phyloP scores from a whole-genome alignment of 148 eudicot species.

The Pouteria glomerata region DNA sequence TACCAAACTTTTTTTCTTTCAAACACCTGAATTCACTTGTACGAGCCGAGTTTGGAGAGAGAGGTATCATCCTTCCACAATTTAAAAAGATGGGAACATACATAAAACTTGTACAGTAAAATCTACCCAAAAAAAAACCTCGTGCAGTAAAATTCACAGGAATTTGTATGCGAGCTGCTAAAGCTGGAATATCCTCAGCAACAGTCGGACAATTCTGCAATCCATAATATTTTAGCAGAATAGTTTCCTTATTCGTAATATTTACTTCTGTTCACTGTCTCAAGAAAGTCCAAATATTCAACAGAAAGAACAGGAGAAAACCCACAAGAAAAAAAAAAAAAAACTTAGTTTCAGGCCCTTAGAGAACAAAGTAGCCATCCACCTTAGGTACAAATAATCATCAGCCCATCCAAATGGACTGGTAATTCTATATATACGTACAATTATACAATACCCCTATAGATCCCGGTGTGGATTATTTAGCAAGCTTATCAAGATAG shows the following conservation, averaged over 20 bases:
- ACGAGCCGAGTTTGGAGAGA: too few species aligned
- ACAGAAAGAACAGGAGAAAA: not conserved
- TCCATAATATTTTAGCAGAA: not conserved
- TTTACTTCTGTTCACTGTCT: conserved; percentile 16
- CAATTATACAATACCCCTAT: conserved; percentile 9
- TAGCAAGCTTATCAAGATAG: conserved; percentile 33
- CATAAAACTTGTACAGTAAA: too few species aligned
- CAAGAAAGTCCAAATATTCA: not conserved
- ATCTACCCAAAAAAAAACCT: too few species aligned
- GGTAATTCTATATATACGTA: conserved; percentile 26
- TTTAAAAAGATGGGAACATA: too few species aligned
- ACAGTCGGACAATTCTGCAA: too few species aligned
- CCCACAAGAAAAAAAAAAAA: not conserved
- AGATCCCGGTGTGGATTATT: too few species aligned
- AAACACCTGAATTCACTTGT: too few species aligned
- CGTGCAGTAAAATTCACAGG: too few species aligned
- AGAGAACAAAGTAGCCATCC: conserved; percentile 11
- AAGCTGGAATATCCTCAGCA: too few species aligned
- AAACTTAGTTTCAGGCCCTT: not conserved
- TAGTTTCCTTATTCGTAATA: conserved; percentile 3
- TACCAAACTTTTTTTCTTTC: too few species aligned
- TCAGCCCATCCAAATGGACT: conserved; percentile 40
- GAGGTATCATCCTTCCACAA: too few species aligned
- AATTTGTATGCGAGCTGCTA: too few species aligned
- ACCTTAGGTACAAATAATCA: not conserved